Evolutionary conservation across 768 basidiomycete species (phyloP).

Genomic region (Mycena latifolia): DNA sequence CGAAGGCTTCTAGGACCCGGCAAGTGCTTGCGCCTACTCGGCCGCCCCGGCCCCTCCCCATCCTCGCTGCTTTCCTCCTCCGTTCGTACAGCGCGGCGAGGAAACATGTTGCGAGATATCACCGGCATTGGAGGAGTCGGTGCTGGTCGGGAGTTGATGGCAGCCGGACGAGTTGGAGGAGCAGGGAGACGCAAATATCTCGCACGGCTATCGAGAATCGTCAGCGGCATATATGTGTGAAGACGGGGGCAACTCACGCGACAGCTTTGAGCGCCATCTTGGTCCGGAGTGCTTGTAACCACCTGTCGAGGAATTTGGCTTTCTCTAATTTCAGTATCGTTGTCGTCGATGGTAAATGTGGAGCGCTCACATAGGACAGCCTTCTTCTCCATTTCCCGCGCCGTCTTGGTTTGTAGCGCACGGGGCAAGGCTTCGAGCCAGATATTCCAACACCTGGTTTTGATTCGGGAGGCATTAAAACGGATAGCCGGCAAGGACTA

Average conservation of each 20-base stretch:
- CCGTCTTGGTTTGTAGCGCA: conserved; percentile 73
- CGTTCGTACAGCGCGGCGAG: conserved; percentile 41
- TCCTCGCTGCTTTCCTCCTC: conserved; percentile 41
- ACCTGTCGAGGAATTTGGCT: conserved; percentile 72
- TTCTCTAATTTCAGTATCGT: conserved; percentile 27
- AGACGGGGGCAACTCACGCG: conserved; percentile 68
- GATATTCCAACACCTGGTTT: conserved; percentile 69
- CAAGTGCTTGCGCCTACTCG: conserved; percentile 27
- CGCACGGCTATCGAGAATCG: conserved; percentile 69
- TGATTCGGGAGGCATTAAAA: conserved; percentile 74
- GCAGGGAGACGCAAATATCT: conserved; percentile 83
- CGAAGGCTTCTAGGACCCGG: conserved; percentile 28
- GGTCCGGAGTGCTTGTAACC: conserved; percentile 76
- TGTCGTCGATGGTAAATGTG: conserved; percentile 14
- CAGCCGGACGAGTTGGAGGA: conserved; percentile 55
- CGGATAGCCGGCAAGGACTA: conserved; percentile 86
- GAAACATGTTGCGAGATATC: conserved; percentile 44
- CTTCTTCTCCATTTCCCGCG: conserved; percentile 69
- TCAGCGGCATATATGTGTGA: conserved; percentile 20
- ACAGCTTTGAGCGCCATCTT: conserved; percentile 85
- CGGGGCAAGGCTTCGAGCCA: conserved; percentile 82
- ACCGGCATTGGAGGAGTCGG: conserved; percentile 17
- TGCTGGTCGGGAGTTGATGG: conserved; percentile 42
- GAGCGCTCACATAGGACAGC: conserved; percentile 67
- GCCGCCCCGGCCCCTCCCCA: conserved; percentile 37